Evolutionary conservation across 2,329 filamentous ascomycete species (phyloP).

Genomic region (Fusarium palustre): DNA sequence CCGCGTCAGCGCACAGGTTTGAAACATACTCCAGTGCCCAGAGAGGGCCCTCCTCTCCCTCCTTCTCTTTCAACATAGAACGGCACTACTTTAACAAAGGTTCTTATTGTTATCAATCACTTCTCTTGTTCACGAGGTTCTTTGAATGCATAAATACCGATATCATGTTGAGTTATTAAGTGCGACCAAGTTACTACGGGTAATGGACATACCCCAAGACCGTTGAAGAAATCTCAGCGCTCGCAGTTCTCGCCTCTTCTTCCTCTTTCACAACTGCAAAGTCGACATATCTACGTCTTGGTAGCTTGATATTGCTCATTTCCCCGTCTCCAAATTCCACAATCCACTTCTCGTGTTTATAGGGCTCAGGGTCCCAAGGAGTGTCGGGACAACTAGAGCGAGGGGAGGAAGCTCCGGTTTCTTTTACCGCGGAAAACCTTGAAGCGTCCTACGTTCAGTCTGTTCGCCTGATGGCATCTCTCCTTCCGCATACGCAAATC

Average conservation of each 20-base stretch:
- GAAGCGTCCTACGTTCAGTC: conserved; percentile 37
- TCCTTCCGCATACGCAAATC: background rate
- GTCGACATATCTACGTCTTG: background rate
- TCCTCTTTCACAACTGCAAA: background rate
- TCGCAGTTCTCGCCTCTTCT: conserved; percentile 1
- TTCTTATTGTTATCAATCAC: background rate
- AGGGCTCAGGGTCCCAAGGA: conserved; percentile 9
- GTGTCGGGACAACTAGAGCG: conserved; percentile 20
- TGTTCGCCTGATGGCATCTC: conserved; percentile 30
- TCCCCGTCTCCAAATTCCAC: conserved; percentile 4
- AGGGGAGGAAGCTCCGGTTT: conserved; percentile 35
- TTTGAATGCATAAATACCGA: background rate
- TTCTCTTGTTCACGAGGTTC: background rate
- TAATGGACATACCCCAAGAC: background rate
- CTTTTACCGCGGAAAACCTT: conserved; percentile 22
- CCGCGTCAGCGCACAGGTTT: background rate
- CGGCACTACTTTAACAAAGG: background rate
- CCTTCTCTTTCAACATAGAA: background rate
- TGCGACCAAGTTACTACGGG: background rate
- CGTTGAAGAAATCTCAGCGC: background rate
- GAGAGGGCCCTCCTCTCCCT: background rate
- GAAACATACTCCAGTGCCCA: background rate
- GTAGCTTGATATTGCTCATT: conserved; percentile 9
- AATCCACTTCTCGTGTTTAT: conserved; percentile 17
- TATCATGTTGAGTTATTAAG: background rate